Conservation (phyloP, 208 protist genomes). For the Strigomonas culicis region DNA sequence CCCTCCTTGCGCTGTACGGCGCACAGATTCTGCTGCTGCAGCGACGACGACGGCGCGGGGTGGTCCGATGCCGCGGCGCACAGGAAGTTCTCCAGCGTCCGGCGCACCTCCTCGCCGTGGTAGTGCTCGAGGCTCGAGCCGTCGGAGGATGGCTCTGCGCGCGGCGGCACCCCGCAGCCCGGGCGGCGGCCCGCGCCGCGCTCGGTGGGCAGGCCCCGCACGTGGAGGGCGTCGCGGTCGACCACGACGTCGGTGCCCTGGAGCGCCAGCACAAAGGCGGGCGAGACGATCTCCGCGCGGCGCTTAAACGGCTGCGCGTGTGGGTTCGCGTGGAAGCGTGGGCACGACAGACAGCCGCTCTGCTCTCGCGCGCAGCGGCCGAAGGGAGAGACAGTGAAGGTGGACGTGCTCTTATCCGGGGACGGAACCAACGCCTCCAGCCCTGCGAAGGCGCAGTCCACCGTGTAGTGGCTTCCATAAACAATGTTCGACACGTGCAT, state of each 20-base stretch:
- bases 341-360: conserved; percentile 19
- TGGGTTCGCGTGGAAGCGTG: conserved; percentile 18
- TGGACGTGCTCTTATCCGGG: conserved; percentile 2
- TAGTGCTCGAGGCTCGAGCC: too few species aligned
- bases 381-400: conserved; percentile 72
- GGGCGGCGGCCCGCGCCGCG: too few species aligned
- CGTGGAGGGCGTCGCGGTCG: conserved; percentile 23
- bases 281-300: conserved; percentile 25
- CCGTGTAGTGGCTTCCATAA: conserved; percentile 21
- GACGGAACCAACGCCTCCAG: conserved; percentile 17
- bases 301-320: conserved; percentile 24
- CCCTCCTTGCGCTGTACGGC: too few species aligned
- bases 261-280: conserved; percentile 33
- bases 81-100: too few species aligned
- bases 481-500: neutral
- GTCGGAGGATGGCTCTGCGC: neutral
- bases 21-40: too few species aligned
- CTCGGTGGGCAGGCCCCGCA: neutral
- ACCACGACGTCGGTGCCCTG: conserved; percentile 23
- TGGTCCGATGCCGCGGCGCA: too few species aligned
- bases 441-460: conserved; percentile 79
- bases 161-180: neutral
- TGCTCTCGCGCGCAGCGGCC: conserved; percentile 48
- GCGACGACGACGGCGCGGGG: too few species aligned
- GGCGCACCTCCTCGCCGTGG: too few species aligned